Evolutionary conservation across 1,284 basidiomycete genomes (phyloP), one percentile per base, ranked within the genome.

Genomic region (Melampsora americana): DNA sequence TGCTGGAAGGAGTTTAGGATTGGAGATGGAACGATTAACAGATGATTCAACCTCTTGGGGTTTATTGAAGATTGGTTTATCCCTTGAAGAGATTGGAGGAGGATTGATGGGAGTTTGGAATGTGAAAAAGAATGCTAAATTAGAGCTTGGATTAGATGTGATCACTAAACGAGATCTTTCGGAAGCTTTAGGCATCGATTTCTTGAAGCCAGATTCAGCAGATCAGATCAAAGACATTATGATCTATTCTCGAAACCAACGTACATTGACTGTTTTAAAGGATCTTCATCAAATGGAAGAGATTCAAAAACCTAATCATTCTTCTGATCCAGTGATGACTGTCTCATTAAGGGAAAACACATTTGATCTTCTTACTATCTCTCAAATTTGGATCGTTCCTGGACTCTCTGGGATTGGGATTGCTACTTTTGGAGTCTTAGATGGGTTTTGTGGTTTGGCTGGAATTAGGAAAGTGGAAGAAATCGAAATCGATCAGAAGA

Each of bases 21-120:
- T 39, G 9, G 6, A n/a, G 5, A 42, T 60, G 18, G 30, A 39
- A 2, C n/a, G 60, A 16, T 20, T 70, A 42, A 59, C 53, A 32
- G 30, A 32, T 9, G 32, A 42, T 61, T 18, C 18, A 5, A 61
- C 69, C 1, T 30, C 30, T 28, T 70, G 69, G 69, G 69, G 69
- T 26, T n/a, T 70, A 16, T 23, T 70, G 9, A 70, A 70, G 60
- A 42, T 70, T n/a, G 35, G 69, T 35, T 18, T 70, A 5, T 7
- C 69, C 5, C 53, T 39, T 4, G 53, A 32, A 12, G 39, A 70
- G 42, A 30, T 60, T 7, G 56, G 53, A 11, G 69, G 69, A 0
- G 69, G 32, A 32, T 70, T 70, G 59, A 62, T 70, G 35, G 69
- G 69, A n/a, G 9, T 70, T 42, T 70, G 69, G 69, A 70, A 70